phyloP scores from a whole-genome alignment of 2,329 filamentous ascomycete species.

The Seiridium cupressi region DNA sequence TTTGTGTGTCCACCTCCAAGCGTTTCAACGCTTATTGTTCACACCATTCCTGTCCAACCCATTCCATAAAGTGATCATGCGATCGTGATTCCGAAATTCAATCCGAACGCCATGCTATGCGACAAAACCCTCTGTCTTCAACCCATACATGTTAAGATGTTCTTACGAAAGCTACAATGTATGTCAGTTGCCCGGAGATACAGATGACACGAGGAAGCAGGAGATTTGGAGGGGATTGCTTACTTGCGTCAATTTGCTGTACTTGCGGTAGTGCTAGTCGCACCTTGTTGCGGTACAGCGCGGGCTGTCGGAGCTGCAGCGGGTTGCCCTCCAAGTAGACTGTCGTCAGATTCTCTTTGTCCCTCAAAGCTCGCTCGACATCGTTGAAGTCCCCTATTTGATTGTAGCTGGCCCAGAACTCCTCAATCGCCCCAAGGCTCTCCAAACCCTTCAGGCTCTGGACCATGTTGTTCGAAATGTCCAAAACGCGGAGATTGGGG shows the following conservation, averaged over 20 bases:
- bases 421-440: slow-evolving; percentile 70
- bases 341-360: slow-evolving; percentile 79
- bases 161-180: slow-evolving; percentile 27
- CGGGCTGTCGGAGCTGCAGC: slow-evolving; percentile 74
- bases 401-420: slow-evolving; percentile 95
- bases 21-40: background rate
- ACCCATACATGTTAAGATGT: background rate
- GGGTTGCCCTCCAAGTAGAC: slow-evolving; percentile 98
- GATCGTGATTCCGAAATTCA: background rate
- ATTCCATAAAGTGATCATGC: background rate
- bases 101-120: slow-evolving; percentile 30
- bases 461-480: slow-evolving; percentile 88
- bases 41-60: too few species aligned
- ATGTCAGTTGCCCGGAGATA: background rate
- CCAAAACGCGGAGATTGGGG: slow-evolving; percentile 70
- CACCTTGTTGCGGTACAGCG: slow-evolving; percentile 92
- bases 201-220: background rate
- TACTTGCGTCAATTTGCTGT: slow-evolving; percentile 94
- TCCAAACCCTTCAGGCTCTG: slow-evolving; percentile 70
- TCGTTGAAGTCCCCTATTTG: slow-evolving; percentile 76
- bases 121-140: slow-evolving; percentile 14
- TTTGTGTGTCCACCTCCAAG: background rate
- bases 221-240: slow-evolving; percentile 41
- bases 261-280: slow-evolving; percentile 83
- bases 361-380: slow-evolving; percentile 72